A percentile compares a stretch with the other conserved stretches of the same genome.
These are phyloP conservation scores for Tillandsia fasciculata DNA, from an alignment of 176 grass and related monocot genomes.

Conservation along the genomic window DNA sequence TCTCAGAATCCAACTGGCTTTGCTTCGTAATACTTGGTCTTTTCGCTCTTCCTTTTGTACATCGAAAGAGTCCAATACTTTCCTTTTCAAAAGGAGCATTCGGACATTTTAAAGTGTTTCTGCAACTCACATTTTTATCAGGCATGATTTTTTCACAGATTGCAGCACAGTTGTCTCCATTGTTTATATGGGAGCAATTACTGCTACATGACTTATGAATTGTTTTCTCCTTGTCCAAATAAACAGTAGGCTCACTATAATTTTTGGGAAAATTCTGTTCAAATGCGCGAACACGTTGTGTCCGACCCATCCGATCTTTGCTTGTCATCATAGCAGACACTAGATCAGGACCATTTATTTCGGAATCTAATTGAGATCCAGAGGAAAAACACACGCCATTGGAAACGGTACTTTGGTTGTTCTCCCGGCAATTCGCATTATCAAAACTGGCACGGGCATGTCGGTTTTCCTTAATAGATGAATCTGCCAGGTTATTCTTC, in stretches of 20 bases:
- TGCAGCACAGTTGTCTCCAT: slow-evolving; percentile 16
- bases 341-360: slow-evolving; percentile 24
- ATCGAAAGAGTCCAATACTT: not conserved
- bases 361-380: slow-evolving; percentile 18
- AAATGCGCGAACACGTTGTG: slow-evolving; percentile 70
- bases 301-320: slow-evolving; percentile 70
- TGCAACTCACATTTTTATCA: slow-evolving; percentile 19
- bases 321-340: slow-evolving; percentile 39
- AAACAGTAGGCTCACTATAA: slow-evolving; percentile 31
- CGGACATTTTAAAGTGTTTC: slow-evolving; percentile 9
- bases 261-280: slow-evolving; percentile 31
- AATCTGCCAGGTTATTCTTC: slow-evolving; percentile 30
- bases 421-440: slow-evolving; percentile 20
- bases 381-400: slow-evolving; percentile 14
- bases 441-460: not conserved
- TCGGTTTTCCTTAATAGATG: slow-evolving; percentile 18
- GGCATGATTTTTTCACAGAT: slow-evolving; percentile 25
- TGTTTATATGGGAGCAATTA: slow-evolving; percentile 33
- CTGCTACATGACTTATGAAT: slow-evolving; percentile 32
- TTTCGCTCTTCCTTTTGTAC: slow-evolving; percentile 9
- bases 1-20: slow-evolving; percentile 25
- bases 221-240: slow-evolving; percentile 18
- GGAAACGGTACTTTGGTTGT: slow-evolving; percentile 6
- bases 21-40: slow-evolving; percentile 13
- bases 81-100: slow-evolving; percentile 9